These are phyloP conservation scores for Umbelopsis isabellina DNA, from an alignment of 192 early-diverging fungal species.

Conservation along the genomic window DNA sequence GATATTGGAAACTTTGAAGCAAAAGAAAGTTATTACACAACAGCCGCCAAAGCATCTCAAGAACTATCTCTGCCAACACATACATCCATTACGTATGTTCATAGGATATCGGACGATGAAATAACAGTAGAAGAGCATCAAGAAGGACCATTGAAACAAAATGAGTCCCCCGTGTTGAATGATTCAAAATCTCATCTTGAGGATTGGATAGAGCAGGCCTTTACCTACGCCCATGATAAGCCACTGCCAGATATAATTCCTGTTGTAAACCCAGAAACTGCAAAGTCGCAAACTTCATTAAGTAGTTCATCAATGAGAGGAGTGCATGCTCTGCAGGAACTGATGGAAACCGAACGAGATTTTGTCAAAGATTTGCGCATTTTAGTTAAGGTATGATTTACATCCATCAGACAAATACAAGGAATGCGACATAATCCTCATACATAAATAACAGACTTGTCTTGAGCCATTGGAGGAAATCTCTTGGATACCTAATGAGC, in stretches of 20 bases:
- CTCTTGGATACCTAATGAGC: slow-evolving; percentile 28
- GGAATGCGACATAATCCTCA: not conserved
- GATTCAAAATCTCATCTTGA: not conserved
- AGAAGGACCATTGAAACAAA: not conserved
- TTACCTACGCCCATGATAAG: not conserved
- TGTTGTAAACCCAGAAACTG: not conserved
- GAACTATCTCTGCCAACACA: no score
- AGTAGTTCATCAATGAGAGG: slow-evolving; percentile 17
- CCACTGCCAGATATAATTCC: not conserved
- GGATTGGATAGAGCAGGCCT: no score
- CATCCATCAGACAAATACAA: slow-evolving; percentile 6
- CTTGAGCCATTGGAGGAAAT: slow-evolving; percentile 28
- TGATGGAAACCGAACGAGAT: slow-evolving; percentile 38
- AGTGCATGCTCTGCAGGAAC: slow-evolving; percentile 36
- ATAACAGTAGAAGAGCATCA: not conserved
- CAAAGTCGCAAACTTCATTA: not conserved
- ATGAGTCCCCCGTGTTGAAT: not conserved
- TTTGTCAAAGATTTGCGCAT: slow-evolving; percentile 32
- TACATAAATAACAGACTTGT: not conserved
- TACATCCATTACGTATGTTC: no score
- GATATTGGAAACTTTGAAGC: no score
- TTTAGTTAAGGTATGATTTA: slow-evolving; percentile 36
- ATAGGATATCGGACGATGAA: not conserved
- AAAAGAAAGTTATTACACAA: no score
- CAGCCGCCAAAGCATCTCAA: no score